Evolutionary conservation across 306 rosid species (phyloP), one percentile per base, ranked within the genome.

Genomic region (Sindora glabra): DNA sequence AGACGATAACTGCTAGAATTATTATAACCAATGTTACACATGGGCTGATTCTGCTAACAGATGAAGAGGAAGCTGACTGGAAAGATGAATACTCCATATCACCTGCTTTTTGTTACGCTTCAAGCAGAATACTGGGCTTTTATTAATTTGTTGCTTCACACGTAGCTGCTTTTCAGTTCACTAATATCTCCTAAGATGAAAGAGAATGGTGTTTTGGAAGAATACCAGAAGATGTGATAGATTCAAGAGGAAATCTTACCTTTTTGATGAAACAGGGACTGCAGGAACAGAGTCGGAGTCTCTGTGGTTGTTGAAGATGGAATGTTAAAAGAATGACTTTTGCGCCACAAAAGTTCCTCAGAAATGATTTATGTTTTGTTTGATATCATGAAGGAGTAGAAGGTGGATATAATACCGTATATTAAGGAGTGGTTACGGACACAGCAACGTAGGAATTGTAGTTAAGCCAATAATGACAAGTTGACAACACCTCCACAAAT

Each of bases 1-100:
- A 91, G 77, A 91, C 83, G 73, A 88, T 59, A 23, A 78, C 72
- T 24, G 96, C 86, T 44, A 88, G 66, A 46, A 81, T 67, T 56
- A 88, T 78, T 64, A 91, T 81, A 14, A 88, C 81, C 13, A 91
- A 57, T 26, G 83, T 67, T 46, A 91, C 61, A 0, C 74, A 32
- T 50, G 96, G 96, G 33, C 84, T 87, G 32, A 90, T 81, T 72
- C 52, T 77, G 69, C 77, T 75, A 19, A 74, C 10, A 34, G 89
- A 72, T 67, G 89, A 73, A 15, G 75, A 18, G 4, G 80, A 37
- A 30, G 75, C 54, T 18, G 77, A n/a, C 33, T 44, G 49, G 38
- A 79, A 54, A 49, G 78, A 51, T 38, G 83, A 53, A 79, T 75
- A 62, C 27, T 50, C 64, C 66, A 69, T 32, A 58, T 27, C 59